Evolutionary conservation across 306 rosid species (phyloP).

Genomic region (Aeschynomene evenia): DNA sequence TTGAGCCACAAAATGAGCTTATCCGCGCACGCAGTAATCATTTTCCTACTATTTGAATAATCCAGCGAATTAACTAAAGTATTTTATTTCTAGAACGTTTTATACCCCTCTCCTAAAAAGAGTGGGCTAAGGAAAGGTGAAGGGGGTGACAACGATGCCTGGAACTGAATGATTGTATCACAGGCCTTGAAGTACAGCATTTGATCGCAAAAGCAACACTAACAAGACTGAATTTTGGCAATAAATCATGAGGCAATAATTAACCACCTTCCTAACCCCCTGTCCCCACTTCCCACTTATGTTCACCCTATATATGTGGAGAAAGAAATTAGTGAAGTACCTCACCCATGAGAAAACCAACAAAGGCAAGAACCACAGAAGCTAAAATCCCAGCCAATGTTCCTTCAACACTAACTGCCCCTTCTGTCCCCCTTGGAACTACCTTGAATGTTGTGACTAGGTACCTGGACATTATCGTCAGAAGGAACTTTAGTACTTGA

Average conservation of each 20-base stretch:
- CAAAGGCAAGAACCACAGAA: slow-evolving; percentile 63
- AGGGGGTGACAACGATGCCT: neutral
- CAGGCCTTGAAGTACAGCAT: slow-evolving; percentile 9
- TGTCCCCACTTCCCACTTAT: neutral
- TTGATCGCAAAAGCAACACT: slow-evolving; percentile 5
- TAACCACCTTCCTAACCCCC: neutral
- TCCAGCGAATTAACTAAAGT: neutral
- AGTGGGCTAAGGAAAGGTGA: neutral
- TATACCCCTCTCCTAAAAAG: neutral
- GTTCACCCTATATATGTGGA: neutral
- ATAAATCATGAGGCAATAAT: neutral
- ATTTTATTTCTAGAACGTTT: too few species aligned
- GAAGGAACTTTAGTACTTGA: neutral
- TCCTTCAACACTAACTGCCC: slow-evolving; percentile 95
- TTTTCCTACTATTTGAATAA: neutral
- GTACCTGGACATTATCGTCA: slow-evolving; percentile 60
- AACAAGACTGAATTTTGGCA: neutral
- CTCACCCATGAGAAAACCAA: slow-evolving; percentile 66
- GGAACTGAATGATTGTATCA: slow-evolving; percentile 11
- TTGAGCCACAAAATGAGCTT: too few species aligned
- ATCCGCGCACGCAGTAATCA: neutral
- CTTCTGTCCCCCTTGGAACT: slow-evolving; percentile 99
- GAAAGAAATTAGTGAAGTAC: slow-evolving; percentile 44
- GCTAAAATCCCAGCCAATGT: slow-evolving; percentile 92
- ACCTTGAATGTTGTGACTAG: slow-evolving; percentile 82